Conservation (phyloP, 2,329 filamentous ascomycete genomes). For the Cladosporium sp. region DNA sequence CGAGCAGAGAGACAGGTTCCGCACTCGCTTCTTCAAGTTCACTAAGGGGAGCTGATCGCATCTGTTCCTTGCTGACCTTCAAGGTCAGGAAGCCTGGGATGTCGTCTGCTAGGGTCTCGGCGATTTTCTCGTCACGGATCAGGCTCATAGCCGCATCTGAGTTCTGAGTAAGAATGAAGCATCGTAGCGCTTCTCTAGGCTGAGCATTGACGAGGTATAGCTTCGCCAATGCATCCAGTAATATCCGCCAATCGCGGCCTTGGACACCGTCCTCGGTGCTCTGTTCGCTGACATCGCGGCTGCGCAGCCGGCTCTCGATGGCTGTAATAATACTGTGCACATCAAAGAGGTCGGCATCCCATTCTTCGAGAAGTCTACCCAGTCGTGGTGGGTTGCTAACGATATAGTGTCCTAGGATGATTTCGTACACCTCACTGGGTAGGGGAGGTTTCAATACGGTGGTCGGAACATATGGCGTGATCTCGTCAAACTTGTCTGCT, state of each 20-base stretch:
- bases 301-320: constrained; percentile 77
- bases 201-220: constrained; percentile 78
- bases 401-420: constrained; percentile 85
- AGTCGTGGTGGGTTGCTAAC: constrained; percentile 70
- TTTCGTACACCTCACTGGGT: constrained; percentile 78
- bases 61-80: constrained; percentile 69
- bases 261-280: constrained; percentile 68
- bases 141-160: constrained; percentile 82
- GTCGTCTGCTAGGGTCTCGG: constrained; percentile 83
- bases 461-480: constrained; percentile 76
- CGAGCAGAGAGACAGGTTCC: constrained; percentile 80
- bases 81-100: constrained; percentile 84
- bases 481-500: constrained; percentile 82
- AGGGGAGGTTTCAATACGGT: constrained; percentile 74
- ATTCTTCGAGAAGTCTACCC: constrained; percentile 72
- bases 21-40: constrained; percentile 76
- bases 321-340: constrained; percentile 69
- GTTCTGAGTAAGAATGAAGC: constrained; percentile 87
- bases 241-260: constrained; percentile 75
- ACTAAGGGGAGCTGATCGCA: constrained; percentile 58
- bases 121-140: constrained; percentile 83
- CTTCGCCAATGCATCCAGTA: constrained; percentile 81
- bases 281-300: constrained; percentile 69
- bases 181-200: constrained; percentile 77
- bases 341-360: constrained; percentile 82